These are phyloP conservation scores for Diaporthe batatas DNA, from an alignment of 2,329 filamentous ascomycete genomes.

Conservation along the genomic window DNA sequence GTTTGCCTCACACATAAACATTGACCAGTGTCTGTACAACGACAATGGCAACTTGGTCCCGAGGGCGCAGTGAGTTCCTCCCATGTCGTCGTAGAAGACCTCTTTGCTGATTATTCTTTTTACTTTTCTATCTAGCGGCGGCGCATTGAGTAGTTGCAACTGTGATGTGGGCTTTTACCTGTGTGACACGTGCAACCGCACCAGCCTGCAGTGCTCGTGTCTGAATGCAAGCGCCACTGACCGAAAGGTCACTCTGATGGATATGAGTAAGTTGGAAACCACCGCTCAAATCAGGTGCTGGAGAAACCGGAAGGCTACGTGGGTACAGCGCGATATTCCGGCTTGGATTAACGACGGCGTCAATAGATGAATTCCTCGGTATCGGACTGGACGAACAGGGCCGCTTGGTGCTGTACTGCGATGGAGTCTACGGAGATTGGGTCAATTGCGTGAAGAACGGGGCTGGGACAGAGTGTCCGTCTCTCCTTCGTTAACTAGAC, in stretches of 20 bases:
- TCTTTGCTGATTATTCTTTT: background rate
- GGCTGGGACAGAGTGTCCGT: background rate
- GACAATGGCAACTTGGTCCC: background rate
- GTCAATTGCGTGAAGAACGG: slow-evolving; percentile 8
- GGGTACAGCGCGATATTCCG: background rate
- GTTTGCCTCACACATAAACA: slow-evolving; percentile 2
- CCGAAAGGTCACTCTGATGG: background rate
- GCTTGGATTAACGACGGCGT: background rate
- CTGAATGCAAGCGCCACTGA: background rate
- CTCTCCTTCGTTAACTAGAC: background rate
- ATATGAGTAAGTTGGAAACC: slow-evolving; percentile 4
- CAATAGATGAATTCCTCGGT: background rate
- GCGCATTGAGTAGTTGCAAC: background rate
- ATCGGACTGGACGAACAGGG: slow-evolving; percentile 1
- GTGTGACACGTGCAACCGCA: background rate
- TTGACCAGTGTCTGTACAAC: slow-evolving; percentile 17
- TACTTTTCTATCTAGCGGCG: background rate
- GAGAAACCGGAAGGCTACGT: no score
- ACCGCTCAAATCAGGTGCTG: no score
- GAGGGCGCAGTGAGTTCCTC: background rate
- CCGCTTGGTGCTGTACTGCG: slow-evolving; percentile 14
- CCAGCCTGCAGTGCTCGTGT: slow-evolving; percentile 13
- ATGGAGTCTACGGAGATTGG: background rate
- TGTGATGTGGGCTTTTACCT: slow-evolving; percentile 8
- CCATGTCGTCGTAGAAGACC: no score